Conservation (phyloP, 1,284 basidiomycete species). For the Pterulicium gracile region DNA sequence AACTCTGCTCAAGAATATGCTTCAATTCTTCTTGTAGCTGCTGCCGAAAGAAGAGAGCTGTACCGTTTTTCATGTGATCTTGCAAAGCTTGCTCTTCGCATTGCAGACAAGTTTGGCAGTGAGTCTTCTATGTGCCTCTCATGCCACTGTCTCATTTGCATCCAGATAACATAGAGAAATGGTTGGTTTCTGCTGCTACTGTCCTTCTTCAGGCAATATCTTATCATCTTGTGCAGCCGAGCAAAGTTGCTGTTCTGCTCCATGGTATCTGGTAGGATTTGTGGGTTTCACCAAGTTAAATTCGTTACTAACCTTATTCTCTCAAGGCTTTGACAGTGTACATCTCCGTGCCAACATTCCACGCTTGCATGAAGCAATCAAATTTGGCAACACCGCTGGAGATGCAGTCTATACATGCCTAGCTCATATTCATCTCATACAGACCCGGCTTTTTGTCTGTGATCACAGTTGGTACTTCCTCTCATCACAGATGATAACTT, state of each 20-base stretch:
- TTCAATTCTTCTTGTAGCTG: constrained; percentile 22
- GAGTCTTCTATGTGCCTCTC: constrained; percentile 13
- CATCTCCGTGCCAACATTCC: constrained; percentile 52
- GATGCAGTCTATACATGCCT: constrained; percentile 56
- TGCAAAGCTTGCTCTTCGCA: constrained; percentile 51
- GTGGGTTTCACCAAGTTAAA: neutral
- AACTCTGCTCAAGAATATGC: constrained; percentile 8
- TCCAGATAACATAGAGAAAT: neutral
- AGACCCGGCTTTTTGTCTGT: constrained; percentile 47
- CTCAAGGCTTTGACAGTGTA: constrained; percentile 40
- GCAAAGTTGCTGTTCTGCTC: constrained; percentile 48
- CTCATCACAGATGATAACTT: constrained; percentile 1
- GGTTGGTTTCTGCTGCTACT: constrained; percentile 6
- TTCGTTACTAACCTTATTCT: neutral
- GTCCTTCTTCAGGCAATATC: constrained; percentile 1
- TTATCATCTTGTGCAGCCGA: constrained; percentile 26
- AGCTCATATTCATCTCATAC: constrained; percentile 39
- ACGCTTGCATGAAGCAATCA: constrained; percentile 49
- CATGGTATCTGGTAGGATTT: constrained; percentile 41
- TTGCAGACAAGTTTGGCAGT: constrained; percentile 51
- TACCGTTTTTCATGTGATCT: constrained; percentile 58
- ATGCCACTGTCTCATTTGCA: constrained; percentile 10
- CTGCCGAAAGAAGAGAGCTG: constrained; percentile 46
- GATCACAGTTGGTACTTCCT: constrained; percentile 39
- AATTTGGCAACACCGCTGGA: constrained; percentile 55